A percentile compares a stretch with the other conserved stretches of the same genome.
Evolutionary conservation across 805 yeast species (phyloP).

Genomic region (Candida koratica): DNA sequence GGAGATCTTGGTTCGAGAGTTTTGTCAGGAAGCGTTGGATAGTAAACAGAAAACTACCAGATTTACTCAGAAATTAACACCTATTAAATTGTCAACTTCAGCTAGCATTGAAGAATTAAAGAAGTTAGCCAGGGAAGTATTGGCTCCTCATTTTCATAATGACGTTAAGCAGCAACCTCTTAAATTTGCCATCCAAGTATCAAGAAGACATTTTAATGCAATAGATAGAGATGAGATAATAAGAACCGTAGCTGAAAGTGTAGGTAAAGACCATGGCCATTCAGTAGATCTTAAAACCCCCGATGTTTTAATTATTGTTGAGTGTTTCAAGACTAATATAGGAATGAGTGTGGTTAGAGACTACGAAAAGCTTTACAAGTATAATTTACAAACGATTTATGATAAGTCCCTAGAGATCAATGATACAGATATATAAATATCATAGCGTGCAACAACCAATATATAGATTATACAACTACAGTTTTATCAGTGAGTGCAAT

Average conservation of each 20-base stretch:
- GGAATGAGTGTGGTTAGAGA: slow-evolving; percentile 82
- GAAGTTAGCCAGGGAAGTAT: slow-evolving; percentile 55
- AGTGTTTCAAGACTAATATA: slow-evolving; percentile 81
- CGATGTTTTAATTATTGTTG: slow-evolving; percentile 76
- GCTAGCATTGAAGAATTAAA: slow-evolving; percentile 67
- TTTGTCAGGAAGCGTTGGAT: slow-evolving; percentile 59
- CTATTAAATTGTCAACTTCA: slow-evolving; percentile 70
- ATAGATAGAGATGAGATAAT: slow-evolving; percentile 72
- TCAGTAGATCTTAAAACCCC: slow-evolving; percentile 74
- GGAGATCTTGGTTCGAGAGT: slow-evolving; percentile 56
- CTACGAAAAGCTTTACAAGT: slow-evolving; percentile 59
- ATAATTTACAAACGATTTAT: slow-evolving; percentile 78
- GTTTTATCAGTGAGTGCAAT: slow-evolving; percentile 18
- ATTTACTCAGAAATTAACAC: slow-evolving; percentile 75
- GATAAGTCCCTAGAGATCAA: slow-evolving; percentile 30
- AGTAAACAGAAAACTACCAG: slow-evolving; percentile 57
- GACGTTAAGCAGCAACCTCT: slow-evolving; percentile 34
- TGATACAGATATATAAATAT: too few relatives aligned
- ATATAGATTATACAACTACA: neutral
- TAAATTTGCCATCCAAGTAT: slow-evolving; percentile 77
- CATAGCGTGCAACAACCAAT: too few relatives aligned
- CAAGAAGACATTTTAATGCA: slow-evolving; percentile 72
- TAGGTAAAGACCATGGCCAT: slow-evolving; percentile 69
- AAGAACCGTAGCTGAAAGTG: slow-evolving; percentile 62
- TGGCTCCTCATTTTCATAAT: slow-evolving; percentile 64